Evolutionary conservation across 371 early-diverging fungal species (phyloP).

Genomic region (Syncephalastrum contaminatum): DNA sequence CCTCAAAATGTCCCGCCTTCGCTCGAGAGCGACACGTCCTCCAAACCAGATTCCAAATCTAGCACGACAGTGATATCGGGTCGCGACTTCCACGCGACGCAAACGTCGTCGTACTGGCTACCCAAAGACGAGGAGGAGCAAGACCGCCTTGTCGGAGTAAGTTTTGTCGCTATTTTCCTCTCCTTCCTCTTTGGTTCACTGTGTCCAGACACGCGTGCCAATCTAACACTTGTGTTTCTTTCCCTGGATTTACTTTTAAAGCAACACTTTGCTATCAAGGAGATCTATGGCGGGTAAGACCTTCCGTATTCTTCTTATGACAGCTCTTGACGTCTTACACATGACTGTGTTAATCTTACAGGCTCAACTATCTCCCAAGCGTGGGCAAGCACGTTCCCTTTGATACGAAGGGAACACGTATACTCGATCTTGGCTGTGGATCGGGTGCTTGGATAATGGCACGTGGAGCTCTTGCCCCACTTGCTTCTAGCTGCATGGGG

Average conservation of each 20-base stretch:
- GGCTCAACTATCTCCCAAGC: too few relatives aligned
- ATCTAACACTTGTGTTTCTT: neutral
- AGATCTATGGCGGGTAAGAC: conserved; percentile 7
- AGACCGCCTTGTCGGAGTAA: conserved; percentile 14
- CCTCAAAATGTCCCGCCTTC: too few relatives aligned
- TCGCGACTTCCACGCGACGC: conserved; percentile 8
- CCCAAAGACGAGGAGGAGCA: conserved; percentile 15
- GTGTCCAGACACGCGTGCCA: neutral
- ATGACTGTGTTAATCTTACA: too few relatives aligned
- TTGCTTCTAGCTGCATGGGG: too few relatives aligned
- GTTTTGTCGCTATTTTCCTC: neutral
- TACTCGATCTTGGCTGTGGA: conserved; percentile 20
- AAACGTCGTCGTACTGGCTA: conserved; percentile 11
- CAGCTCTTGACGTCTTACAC: too few relatives aligned
- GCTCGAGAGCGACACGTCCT: too few relatives aligned
- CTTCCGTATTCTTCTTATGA: neutral
- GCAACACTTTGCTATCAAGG: conserved; percentile 25
- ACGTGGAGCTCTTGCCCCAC: neutral
- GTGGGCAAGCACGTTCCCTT: too few relatives aligned
- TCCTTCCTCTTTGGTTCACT: too few relatives aligned
- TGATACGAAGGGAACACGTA: too few relatives aligned
- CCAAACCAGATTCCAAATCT: too few relatives aligned
- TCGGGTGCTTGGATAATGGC: conserved; percentile 19
- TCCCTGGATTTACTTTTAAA: conserved; percentile 1
- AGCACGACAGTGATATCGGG: too few relatives aligned